Evolutionary conservation across 1,139 yeast genomes (phyloP).

Genomic region (Lodderomyces metapsilosis): DNA sequence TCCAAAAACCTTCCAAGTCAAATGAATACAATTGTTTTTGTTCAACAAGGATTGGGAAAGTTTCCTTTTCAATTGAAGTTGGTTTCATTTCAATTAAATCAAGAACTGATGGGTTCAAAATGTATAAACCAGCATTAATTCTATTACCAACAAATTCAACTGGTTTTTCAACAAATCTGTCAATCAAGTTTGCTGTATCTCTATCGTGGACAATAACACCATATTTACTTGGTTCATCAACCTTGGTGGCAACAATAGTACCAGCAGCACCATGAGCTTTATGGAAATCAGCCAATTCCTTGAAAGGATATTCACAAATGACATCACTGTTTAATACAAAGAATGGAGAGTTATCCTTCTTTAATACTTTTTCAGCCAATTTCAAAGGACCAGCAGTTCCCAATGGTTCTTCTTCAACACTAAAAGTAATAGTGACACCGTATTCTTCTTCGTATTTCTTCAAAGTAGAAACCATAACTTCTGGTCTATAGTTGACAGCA

Average conservation of each 20-base stretch:
- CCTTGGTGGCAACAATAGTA: slow-evolving; percentile 98
- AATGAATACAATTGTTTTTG: slow-evolving; percentile 87
- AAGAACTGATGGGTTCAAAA: slow-evolving; percentile 94
- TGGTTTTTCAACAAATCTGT: slow-evolving; percentile 99
- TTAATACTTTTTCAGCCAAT: slow-evolving; percentile 90
- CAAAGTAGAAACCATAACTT: slow-evolving; percentile 95
- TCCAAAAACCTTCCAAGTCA: slow-evolving; percentile 99
- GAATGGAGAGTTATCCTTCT: slow-evolving; percentile 94
- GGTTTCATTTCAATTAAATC: slow-evolving; percentile 97
- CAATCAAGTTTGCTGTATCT: slow-evolving; percentile 89
- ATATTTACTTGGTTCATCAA: slow-evolving; percentile 98
- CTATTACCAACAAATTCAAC: slow-evolving; percentile 98
- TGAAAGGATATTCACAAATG: slow-evolving; percentile 97
- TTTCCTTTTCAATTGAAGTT: slow-evolving; percentile 98
- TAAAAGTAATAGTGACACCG: slow-evolving; percentile 93
- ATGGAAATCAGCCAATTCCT: slow-evolving; percentile 91
- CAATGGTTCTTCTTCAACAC: slow-evolving; percentile 98
- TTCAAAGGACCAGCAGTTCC: slow-evolving; percentile 99
- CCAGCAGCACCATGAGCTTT: slow-evolving; percentile 95
- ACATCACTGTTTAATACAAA: slow-evolving; percentile 98
- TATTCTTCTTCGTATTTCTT: slow-evolving; percentile 92
- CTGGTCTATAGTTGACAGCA: slow-evolving; percentile 99
- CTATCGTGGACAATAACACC: slow-evolving; percentile 99
- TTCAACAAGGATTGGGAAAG: slow-evolving; percentile 95
- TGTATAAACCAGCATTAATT: slow-evolving; percentile 95